A percentile compares a stretch with the other conserved stretches of the same genome.
Evolutionary conservation across 257 asterid species (phyloP).

Genomic region (Apocynum venetum): DNA sequence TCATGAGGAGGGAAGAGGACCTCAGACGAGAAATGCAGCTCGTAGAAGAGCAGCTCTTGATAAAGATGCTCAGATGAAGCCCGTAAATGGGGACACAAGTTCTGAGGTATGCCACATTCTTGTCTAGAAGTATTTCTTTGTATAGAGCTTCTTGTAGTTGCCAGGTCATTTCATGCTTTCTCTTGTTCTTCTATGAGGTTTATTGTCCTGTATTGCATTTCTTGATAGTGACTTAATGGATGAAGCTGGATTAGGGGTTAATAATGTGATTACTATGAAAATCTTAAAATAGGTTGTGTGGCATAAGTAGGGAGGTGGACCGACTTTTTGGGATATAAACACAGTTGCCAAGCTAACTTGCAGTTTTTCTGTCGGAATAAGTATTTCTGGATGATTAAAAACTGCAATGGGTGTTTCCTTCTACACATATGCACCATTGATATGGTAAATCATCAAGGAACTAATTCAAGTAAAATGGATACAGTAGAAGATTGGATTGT

Average conservation of each 20-base stretch:
- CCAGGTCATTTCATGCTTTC: not conserved
- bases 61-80: constrained; percentile 68
- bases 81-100: constrained; percentile 69
- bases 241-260: not conserved
- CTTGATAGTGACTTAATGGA: not conserved
- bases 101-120: constrained; percentile 64
- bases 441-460: not conserved
- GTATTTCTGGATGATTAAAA: not conserved
- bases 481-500: not conserved
- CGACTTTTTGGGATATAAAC: not conserved
- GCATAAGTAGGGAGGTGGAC: not conserved
- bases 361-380: not conserved
- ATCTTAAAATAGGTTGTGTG: not conserved
- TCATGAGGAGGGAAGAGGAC: constrained; percentile 76
- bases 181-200: not conserved
- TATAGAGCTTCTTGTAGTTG: not conserved
- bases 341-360: not conserved
- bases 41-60: constrained; percentile 81
- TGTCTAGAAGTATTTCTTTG: not conserved
- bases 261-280: not conserved
- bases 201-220: not conserved
- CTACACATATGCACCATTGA: not conserved
- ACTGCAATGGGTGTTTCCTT: not conserved
- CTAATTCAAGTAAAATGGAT: not conserved
- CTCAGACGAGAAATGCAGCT: constrained; percentile 84